Evolutionary conservation across 2,329 filamentous ascomycete genomes (phyloP).

Genomic region (Hymenoscyphus albidus): DNA sequence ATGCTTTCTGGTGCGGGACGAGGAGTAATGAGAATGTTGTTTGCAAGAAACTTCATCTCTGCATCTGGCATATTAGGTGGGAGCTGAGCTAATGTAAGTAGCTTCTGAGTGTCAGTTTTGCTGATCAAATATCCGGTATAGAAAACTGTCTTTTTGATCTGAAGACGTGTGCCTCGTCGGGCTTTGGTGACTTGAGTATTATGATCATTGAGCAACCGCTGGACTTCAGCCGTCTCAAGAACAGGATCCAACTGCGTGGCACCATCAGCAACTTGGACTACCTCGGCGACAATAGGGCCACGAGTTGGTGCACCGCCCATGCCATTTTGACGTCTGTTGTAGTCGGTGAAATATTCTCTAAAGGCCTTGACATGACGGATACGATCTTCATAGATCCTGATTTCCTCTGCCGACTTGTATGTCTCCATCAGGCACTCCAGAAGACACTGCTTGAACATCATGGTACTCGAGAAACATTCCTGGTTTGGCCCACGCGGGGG

Average conservation of each 20-base stretch:
- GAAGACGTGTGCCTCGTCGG: conserved; percentile 46
- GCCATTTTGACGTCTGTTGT: conserved; percentile 59
- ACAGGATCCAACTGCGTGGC: conserved; percentile 72
- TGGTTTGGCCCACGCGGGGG: conserved; percentile 76
- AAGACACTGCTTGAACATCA: conserved; percentile 88
- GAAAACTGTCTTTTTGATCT: conserved; percentile 82
- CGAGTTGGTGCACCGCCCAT: conserved; percentile 51
- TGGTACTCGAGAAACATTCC: conserved; percentile 75
- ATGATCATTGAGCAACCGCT: conserved; percentile 85
- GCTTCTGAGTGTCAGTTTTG: conserved; percentile 64
- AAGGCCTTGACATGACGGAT: conserved; percentile 72
- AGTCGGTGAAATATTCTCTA: conserved; percentile 73
- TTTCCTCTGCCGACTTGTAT: conserved; percentile 77
- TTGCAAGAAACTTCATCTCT: conserved; percentile 78
- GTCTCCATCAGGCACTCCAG: conserved; percentile 79
- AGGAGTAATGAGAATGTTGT: conserved; percentile 86
- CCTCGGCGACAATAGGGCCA: conserved; percentile 68
- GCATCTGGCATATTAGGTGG: conserved; percentile 59
- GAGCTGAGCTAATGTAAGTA: conserved; percentile 66
- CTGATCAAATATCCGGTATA: conserved; percentile 89
- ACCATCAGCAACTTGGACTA: conserved; percentile 79
- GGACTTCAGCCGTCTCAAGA: conserved; percentile 76
- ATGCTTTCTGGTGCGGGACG: conserved; percentile 69
- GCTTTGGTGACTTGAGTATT: conserved; percentile 56
- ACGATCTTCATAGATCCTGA: conserved; percentile 70